These are phyloP conservation scores for Polyporus arcularius DNA, from an alignment of 768 basidiomycete genomes.

Conservation along the genomic window DNA sequence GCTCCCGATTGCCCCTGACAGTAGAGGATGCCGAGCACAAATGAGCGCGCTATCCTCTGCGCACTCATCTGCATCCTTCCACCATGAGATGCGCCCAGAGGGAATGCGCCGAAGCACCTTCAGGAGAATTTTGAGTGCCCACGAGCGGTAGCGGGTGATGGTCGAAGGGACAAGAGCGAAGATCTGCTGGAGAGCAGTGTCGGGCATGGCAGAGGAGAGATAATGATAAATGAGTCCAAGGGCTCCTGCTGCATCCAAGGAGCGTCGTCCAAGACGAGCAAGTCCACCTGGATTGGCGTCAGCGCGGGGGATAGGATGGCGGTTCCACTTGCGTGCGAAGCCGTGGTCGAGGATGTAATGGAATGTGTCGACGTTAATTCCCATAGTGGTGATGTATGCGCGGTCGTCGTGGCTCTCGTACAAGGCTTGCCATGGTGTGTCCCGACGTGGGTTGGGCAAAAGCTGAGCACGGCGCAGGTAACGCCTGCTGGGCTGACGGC, in stretches of 20 bases:
- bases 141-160: conserved; percentile 36
- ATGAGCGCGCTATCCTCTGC: conserved; percentile 31
- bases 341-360: conserved; percentile 33
- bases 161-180: conserved; percentile 45
- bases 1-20: conserved; percentile 41
- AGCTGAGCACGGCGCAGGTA: conserved; percentile 36
- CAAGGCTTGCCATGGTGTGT: conserved; percentile 41
- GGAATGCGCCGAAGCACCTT: conserved; percentile 29
- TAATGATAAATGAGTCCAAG: conserved; percentile 45
- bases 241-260: conserved; percentile 39
- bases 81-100: conserved; percentile 33
- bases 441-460: conserved; percentile 33
- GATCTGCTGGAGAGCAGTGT: conserved; percentile 41
- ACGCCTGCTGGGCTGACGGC: conserved; percentile 15
- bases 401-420: conserved; percentile 34
- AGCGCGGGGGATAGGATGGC: conserved; percentile 29
- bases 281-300: conserved; percentile 27
- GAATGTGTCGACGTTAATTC: conserved; percentile 37
- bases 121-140: conserved; percentile 35
- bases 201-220: conserved; percentile 41
- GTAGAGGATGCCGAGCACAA: conserved; percentile 28
- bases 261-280: conserved; percentile 29
- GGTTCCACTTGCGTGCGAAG: conserved; percentile 27
- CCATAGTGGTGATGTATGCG: conserved; percentile 45
- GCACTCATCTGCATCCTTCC: conserved; percentile 31